Percentiles rank a stretch among this genome's conserved stretches.
phyloP scores from a whole-genome alignment of 2,329 filamentous ascomycete species.

The Microdochium nivale region DNA sequence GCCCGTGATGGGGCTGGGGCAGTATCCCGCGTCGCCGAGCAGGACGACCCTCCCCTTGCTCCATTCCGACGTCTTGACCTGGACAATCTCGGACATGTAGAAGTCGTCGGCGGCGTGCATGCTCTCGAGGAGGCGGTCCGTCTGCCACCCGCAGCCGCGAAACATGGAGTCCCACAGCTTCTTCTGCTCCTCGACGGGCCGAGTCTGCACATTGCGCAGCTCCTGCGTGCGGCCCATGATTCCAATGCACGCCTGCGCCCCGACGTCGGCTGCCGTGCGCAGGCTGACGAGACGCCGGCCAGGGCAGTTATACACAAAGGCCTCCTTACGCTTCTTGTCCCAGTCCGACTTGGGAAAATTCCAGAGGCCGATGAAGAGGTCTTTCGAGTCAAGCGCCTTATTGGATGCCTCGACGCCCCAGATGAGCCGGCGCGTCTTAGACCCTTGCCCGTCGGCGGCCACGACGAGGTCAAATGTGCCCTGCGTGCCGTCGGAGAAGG shows the following conservation, averaged over 20 bases:
- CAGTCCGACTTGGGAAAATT: conserved; percentile 21
- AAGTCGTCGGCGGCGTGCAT: conserved; percentile 28
- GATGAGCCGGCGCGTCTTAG: conserved; percentile 32
- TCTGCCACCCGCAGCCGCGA: conserved; percentile 16
- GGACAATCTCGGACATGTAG: conserved; percentile 33
- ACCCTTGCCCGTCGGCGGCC: conserved; percentile 45
- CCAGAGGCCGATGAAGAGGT: conserved; percentile 28
- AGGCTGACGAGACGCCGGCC: conserved; percentile 26
- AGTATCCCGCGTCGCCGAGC: conserved; percentile 45
- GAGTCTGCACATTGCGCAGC: conserved; percentile 4
- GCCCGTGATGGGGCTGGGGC: conserved; percentile 38
- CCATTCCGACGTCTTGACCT: conserved; percentile 36
- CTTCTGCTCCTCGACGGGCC: conserved; percentile 11
- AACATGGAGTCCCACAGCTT: conserved; percentile 18
- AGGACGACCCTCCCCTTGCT: conserved; percentile 36
- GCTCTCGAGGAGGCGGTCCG: conserved; percentile 8
- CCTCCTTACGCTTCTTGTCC: conserved; percentile 17
- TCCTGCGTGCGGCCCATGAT: conserved; percentile 5
- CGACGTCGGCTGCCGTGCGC: conserved; percentile 22
- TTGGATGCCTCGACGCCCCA: conserved; percentile 17
- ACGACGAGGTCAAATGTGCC: conserved; percentile 41
- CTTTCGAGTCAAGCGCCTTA: conserved; percentile 17
- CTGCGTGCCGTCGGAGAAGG: conserved; percentile 33
- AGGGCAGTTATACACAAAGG: conserved; percentile 24
- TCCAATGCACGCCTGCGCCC: conserved; percentile 26